Percentiles rank a stretch among this genome's conserved stretches.
phyloP scores from a whole-genome alignment of 306 rosid genomes.

The Comarum palustre region DNA sequence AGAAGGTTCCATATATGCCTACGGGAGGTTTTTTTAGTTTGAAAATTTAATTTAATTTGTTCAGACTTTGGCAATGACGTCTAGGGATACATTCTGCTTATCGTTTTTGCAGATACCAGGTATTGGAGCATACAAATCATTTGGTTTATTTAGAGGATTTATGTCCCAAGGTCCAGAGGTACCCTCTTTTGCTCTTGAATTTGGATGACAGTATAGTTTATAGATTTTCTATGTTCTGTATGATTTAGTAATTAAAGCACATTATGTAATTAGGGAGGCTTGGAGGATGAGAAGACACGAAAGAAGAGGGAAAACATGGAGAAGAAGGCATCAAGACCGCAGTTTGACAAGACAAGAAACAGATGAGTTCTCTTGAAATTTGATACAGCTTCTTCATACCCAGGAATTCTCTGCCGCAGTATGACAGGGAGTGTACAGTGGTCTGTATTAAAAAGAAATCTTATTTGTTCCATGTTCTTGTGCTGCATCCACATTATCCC shows the following conservation, averaged over 20 bases:
- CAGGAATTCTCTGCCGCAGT: neutral
- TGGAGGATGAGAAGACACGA: slow-evolving; percentile 86
- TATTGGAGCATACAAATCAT: slow-evolving; percentile 78
- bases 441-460: neutral
- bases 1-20: neutral
- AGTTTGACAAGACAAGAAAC: slow-evolving; percentile 67
- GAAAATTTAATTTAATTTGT: neutral
- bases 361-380: slow-evolving; percentile 31
- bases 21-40: neutral
- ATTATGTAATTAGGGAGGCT: slow-evolving; percentile 45
- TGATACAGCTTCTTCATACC: neutral
- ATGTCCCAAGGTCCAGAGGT: slow-evolving; percentile 72
- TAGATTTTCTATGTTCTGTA: slow-evolving; percentile 13
- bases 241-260: slow-evolving; percentile 11
- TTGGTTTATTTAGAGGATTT: slow-evolving; percentile 67
- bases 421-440: no score
- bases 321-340: slow-evolving; percentile 77
- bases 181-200: slow-evolving; percentile 4
- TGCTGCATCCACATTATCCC: neutral
- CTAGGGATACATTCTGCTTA: neutral
- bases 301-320: slow-evolving; percentile 96
- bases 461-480: neutral
- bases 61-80: neutral
- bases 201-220: neutral
- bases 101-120: slow-evolving; percentile 67